phyloP scores from a whole-genome alignment of 352 stramenopile species.

The Pythium myriotylum region DNA sequence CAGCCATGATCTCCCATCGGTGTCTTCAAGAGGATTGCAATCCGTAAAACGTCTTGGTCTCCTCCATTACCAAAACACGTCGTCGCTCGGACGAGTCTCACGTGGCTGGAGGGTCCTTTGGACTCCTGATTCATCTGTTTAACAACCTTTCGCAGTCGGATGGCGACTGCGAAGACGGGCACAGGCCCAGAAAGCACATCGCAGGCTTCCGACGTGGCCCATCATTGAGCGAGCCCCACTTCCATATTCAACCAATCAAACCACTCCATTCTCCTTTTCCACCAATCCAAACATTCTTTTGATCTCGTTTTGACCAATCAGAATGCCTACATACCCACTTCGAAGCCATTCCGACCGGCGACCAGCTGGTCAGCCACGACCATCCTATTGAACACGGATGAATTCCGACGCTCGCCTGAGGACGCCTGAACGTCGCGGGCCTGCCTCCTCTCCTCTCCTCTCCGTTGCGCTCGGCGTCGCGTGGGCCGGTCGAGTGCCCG shows the following conservation, averaged over 20 bases:
- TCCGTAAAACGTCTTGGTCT: too few relatives aligned
- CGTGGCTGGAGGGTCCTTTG: too few relatives aligned
- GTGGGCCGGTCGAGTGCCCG: not conserved
- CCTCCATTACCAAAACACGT: too few relatives aligned
- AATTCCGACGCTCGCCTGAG: constrained; percentile 22
- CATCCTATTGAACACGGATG: constrained; percentile 28
- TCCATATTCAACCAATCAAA: not conserved
- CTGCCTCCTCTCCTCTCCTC: not conserved
- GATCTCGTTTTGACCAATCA: constrained; percentile 6
- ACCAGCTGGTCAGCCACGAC: constrained; percentile 27
- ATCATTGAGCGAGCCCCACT: too few relatives aligned
- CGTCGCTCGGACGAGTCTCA: too few relatives aligned
- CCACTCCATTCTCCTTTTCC: not conserved
- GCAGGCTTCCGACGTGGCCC: too few relatives aligned
- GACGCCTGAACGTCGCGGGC: constrained; percentile 9
- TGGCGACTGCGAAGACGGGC: too few relatives aligned
- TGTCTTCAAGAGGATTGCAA: too few relatives aligned
- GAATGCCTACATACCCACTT: not conserved
- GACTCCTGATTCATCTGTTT: too few relatives aligned
- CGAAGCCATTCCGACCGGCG: constrained; percentile 15
- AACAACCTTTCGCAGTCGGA: too few relatives aligned
- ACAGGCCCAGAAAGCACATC: too few relatives aligned
- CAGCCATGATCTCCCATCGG: too few relatives aligned
- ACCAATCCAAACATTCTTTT: constrained; percentile 6
- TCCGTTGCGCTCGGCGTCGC: not conserved